These are phyloP conservation scores for Escallonia rubra DNA, from an alignment of 129 eudicot genomes.

Conservation along the genomic window DNA sequence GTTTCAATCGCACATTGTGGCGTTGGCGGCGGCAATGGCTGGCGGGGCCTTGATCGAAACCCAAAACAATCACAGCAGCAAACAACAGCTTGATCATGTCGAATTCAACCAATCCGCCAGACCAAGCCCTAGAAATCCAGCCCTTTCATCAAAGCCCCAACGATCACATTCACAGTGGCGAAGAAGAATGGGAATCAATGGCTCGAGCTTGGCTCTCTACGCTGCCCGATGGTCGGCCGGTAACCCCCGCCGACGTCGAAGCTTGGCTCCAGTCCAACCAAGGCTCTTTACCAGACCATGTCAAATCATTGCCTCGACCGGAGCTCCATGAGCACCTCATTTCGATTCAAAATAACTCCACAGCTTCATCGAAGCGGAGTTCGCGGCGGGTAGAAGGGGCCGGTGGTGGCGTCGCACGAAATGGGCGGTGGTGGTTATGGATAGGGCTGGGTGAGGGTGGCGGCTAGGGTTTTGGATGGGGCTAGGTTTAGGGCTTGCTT, in stretches of 20 bases:
- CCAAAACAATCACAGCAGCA: too few relatives aligned
- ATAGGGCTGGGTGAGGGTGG: too few relatives aligned
- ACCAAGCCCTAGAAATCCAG: slow-evolving; percentile 32
- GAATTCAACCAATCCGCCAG: slow-evolving; percentile 18
- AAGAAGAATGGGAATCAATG: slow-evolving; percentile 30
- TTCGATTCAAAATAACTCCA: slow-evolving; percentile 20
- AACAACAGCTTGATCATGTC: background rate
- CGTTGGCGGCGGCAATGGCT: too few relatives aligned
- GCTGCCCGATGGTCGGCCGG: slow-evolving; percentile 27
- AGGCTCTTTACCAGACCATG: slow-evolving; percentile 22
- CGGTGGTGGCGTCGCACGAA: too few relatives aligned
- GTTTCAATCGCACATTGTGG: too few relatives aligned
- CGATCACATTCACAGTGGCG: slow-evolving; percentile 3
- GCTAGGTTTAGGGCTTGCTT: too few relatives aligned
- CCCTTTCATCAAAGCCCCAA: slow-evolving; percentile 14
- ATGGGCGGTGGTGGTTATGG: too few relatives aligned
- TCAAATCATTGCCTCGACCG: slow-evolving; percentile 33
- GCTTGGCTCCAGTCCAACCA: slow-evolving; percentile 37
- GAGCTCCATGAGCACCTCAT: slow-evolving; percentile 23
- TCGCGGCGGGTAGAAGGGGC: too few relatives aligned
- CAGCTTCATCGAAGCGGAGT: too few relatives aligned
- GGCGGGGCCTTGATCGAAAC: too few relatives aligned
- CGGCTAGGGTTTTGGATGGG: too few relatives aligned
- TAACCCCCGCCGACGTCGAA: slow-evolving; percentile 31
- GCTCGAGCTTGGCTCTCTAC: slow-evolving; percentile 50